These are phyloP conservation scores for Hansfordia pulvinata DNA, from an alignment of 2,329 filamentous ascomycete species.

Conservation along the genomic window DNA sequence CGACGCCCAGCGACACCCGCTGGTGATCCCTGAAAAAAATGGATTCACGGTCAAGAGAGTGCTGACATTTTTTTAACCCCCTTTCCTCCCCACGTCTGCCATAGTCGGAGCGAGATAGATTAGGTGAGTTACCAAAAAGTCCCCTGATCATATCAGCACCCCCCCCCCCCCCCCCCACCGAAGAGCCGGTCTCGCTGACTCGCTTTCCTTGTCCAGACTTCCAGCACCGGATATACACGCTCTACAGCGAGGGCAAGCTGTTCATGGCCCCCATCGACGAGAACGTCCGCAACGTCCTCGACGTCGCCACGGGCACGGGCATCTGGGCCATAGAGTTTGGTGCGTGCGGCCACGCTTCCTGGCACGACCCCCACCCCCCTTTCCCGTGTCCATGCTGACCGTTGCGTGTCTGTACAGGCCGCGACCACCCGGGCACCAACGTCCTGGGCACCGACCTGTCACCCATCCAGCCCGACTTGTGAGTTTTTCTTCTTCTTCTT, in stretches of 20 bases:
- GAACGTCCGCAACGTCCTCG: constrained; percentile 5
- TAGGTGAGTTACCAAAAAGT: too few species aligned
- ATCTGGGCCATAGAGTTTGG: constrained; percentile 12
- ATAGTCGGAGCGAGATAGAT: constrained; percentile 11
- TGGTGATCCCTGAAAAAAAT: too few species aligned
- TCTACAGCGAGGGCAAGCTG: constrained; percentile 9
- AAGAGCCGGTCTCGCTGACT: too few species aligned
- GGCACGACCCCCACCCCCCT: too few species aligned
- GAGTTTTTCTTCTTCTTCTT: too few species aligned
- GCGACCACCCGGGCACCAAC: constrained; percentile 8
- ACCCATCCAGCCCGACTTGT: constrained; percentile 11
- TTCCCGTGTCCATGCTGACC: constrained; percentile 2
- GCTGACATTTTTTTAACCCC: constrained; percentile 1
- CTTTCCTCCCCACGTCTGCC: too few species aligned
- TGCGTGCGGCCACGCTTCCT: neutral
- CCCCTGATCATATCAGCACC: too few species aligned
- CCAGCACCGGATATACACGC: constrained; percentile 11
- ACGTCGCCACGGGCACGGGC: constrained; percentile 10
- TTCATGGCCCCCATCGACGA: constrained; percentile 8
- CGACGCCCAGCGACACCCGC: too few species aligned
- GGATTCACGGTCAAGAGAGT: too few species aligned
- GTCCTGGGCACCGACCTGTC: constrained; percentile 10
- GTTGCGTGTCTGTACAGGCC: constrained; percentile 5
- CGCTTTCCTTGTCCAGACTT: too few species aligned
- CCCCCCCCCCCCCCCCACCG: too few species aligned